A percentile compares a stretch with the other conserved stretches of the same genome.
phyloP scores from a whole-genome alignment of 768 basidiomycete species.

The Collybia sp. region DNA sequence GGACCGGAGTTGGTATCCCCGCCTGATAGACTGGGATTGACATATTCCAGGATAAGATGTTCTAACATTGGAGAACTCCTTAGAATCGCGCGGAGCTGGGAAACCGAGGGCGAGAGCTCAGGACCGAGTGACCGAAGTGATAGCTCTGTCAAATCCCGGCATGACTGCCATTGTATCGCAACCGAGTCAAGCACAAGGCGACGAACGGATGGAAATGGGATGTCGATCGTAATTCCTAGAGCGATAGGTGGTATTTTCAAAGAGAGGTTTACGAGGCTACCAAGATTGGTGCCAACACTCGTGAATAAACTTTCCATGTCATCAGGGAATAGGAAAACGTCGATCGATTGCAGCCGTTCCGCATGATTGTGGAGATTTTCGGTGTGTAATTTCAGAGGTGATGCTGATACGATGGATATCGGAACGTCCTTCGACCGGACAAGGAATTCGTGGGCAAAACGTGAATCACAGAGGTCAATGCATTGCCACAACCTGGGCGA shows the following conservation, averaged over 20 bases:
- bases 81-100: slow-evolving; percentile 28
- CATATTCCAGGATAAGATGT: slow-evolving; percentile 24
- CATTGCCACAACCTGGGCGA: slow-evolving; percentile 33
- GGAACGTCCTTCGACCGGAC: slow-evolving; percentile 27
- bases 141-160: slow-evolving; percentile 25
- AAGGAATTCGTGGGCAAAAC: slow-evolving; percentile 29
- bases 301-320: slow-evolving; percentile 27
- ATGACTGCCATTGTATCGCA: slow-evolving; percentile 28
- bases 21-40: slow-evolving; percentile 12
- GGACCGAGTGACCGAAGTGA: slow-evolving; percentile 25
- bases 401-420: slow-evolving; percentile 27
- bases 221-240: slow-evolving; percentile 14
- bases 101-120: slow-evolving; percentile 25
- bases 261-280: slow-evolving; percentile 25
- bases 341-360: slow-evolving; percentile 25
- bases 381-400: slow-evolving; percentile 19
- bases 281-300: slow-evolving; percentile 18
- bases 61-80: slow-evolving; percentile 27
- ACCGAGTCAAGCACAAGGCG: slow-evolving; percentile 29
- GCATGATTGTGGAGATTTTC: slow-evolving; percentile 23
- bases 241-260: slow-evolving; percentile 28
- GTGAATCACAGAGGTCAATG: slow-evolving; percentile 31
- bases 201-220: slow-evolving; percentile 23
- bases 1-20: background rate
- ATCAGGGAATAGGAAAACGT: slow-evolving; percentile 29